Base-by-base conservation (phyloP, 305 asterid species). In the Solanum hybrid region DNA sequence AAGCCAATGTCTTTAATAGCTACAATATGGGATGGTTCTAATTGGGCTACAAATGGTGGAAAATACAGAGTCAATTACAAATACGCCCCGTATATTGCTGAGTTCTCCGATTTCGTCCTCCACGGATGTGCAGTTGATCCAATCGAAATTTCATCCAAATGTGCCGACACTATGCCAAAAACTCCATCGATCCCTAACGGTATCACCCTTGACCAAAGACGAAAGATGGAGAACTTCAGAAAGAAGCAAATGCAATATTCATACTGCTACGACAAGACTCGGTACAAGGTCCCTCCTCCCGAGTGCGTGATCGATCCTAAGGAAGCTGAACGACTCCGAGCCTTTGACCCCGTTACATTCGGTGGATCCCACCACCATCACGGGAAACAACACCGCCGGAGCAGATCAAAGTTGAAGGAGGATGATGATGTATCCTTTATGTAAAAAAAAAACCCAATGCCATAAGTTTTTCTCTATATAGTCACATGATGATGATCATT, bases 41-140 rank as follows among this genome's bases (percentile, higher is more conserved):
- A 76, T 57, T 96, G 99, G 99, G 99, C 99, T 88, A 96, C 99
- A 8, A 93, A 94, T 90, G 99, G 99, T 75, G 99, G 98, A 64
- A 94, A 91, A 85, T 95, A 95, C 93, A 91, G 88, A 87, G 94
- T 95, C 37, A 95, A 90, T 91, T 96, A 96, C 95, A 95, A 94
- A 90, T 96, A 94, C 18, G 96, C 98, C 88, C 98, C 99, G 67
- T 96, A 92, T 93, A 86, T 93, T 0, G 95, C 99, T 0, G 91
- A 94, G 84, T 95, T 95, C 86, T 94, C 99, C 4, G 90, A 95
- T 37, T 93, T 96, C 24, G 88, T 96, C 89, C 98, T 96, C 91
- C 99, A 95, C 16, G 98, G 98, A 8, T 96, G 98, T 3, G 94
- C 98, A 0, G 92, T 95, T 3, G 94, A 95, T 93, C 98, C 98